A percentile compares a stretch with the other conserved stretches of the same genome.
Conservation (phyloP, 495 filamentous ascomycete species). For the Parathielavia appendiculata region DNA sequence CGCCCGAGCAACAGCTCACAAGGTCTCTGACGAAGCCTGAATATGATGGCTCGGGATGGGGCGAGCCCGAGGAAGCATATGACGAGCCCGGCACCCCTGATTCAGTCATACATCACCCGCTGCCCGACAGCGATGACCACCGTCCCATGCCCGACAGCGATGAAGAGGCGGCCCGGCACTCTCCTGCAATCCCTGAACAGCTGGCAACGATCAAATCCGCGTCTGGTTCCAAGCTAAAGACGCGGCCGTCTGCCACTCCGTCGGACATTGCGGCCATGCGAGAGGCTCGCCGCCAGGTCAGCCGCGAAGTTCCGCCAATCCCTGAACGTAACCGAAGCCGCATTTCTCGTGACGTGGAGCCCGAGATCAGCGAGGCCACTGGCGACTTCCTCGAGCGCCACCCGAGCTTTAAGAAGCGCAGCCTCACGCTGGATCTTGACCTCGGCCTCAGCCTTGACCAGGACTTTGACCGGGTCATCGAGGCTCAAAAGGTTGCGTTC, state of each 20-base stretch:
- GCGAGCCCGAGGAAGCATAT: slow-evolving; percentile 48
- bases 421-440: slow-evolving; percentile 67
- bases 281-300: slow-evolving; percentile 77
- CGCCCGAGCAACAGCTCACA: slow-evolving; percentile 53
- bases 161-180: slow-evolving; percentile 43
- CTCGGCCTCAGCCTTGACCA: slow-evolving; percentile 79
- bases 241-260: slow-evolving; percentile 78
- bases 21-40: slow-evolving; percentile 45
- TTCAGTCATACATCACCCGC: slow-evolving; percentile 84
- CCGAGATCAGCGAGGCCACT: slow-evolving; percentile 26
- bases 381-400: slow-evolving; percentile 45
- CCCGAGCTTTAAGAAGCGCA: slow-evolving; percentile 54
- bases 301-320: slow-evolving; percentile 62
- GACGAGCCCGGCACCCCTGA: slow-evolving; percentile 75
- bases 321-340: slow-evolving; percentile 53
- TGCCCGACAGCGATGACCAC: slow-evolving; percentile 43
- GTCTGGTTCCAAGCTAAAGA: slow-evolving; percentile 81
- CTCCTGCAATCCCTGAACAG: slow-evolving; percentile 68
- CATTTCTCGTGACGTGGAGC: slow-evolving; percentile 42
- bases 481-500: slow-evolving; percentile 91
- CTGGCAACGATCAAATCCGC: slow-evolving; percentile 83
- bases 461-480: slow-evolving; percentile 93
- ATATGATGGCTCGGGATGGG: slow-evolving; percentile 53
- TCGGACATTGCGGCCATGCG: slow-evolving; percentile 84
- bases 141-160: slow-evolving; percentile 37